phyloP scores from a whole-genome alignment of 495 filamentous ascomycete species.

The Penicillium antarcticum region DNA sequence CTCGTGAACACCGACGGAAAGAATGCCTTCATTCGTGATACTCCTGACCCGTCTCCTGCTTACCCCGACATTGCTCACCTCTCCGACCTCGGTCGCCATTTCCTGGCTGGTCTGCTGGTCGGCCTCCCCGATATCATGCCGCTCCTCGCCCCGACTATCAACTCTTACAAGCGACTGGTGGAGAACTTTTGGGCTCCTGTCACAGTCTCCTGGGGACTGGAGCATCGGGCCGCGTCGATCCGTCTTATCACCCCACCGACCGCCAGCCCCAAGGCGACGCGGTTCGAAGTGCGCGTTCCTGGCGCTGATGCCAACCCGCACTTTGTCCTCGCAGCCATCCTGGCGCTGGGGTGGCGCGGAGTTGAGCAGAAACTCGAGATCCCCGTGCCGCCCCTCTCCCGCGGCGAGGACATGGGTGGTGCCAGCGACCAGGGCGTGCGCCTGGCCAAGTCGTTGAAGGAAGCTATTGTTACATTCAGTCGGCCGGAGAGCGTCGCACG shows the following conservation, averaged over 20 bases:
- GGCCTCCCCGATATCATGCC: conserved; percentile 96
- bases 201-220: conserved; percentile 93
- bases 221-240: conserved; percentile 90
- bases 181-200: conserved; percentile 99
- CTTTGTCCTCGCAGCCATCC: conserved; percentile 80
- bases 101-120: conserved; percentile 84
- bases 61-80: conserved; percentile 75
- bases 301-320: conserved; percentile 90
- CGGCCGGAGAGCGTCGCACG: conserved; percentile 75
- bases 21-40: conserved; percentile 76
- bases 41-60: conserved; percentile 62
- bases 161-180: conserved; percentile 94
- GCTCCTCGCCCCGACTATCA: conserved; percentile 86
- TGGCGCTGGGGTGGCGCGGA: conserved; percentile 84
- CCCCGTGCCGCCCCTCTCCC: conserved; percentile 72
- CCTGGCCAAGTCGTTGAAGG: conserved; percentile 76
- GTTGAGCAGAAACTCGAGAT: conserved; percentile 87
- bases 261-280: conserved; percentile 73
- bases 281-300: conserved; percentile 87
- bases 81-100: conserved; percentile 86
- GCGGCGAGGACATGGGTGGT: conserved; percentile 75
- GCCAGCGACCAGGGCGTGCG: conserved; percentile 56
- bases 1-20: conserved; percentile 58
- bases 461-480: conserved; percentile 75
- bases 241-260: conserved; percentile 86